Evolutionary conservation across 129 eudicot species (phyloP).

Genomic region (Flaveria robusta): DNA sequence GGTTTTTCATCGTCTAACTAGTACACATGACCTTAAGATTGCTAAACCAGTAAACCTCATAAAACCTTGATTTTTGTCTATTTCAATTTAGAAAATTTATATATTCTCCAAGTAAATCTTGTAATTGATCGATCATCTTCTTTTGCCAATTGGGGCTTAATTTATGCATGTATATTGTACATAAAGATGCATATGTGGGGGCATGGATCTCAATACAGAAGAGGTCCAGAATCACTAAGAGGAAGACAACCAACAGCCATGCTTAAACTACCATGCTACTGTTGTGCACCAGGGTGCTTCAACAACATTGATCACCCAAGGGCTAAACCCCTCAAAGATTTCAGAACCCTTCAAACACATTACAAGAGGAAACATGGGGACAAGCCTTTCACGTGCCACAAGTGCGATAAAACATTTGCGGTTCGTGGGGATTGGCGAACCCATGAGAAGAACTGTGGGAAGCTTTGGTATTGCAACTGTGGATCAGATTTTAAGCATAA

Average conservation of each 20-base stretch:
- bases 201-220: constrained; percentile 80
- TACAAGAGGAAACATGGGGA: constrained; percentile 79
- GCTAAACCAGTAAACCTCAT: not conserved
- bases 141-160: not conserved
- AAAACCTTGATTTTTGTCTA: not conserved
- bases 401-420: constrained; percentile 71
- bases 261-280: constrained; percentile 70
- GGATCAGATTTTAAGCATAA: constrained; percentile 90
- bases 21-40: not conserved
- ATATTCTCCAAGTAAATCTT: not conserved
- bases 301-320: constrained; percentile 84
- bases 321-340: constrained; percentile 80
- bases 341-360: constrained; percentile 77
- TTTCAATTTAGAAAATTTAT: not conserved
- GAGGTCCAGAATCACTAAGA: constrained; percentile 74
- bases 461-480: constrained; percentile 72
- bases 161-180: not conserved
- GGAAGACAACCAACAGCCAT: constrained; percentile 64
- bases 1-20: not conserved
- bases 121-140: constrained; percentile 21
- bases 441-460: constrained; percentile 70
- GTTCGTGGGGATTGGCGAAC: constrained; percentile 90
- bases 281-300: constrained; percentile 82
- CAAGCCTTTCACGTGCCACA: constrained; percentile 62
- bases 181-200: constrained; percentile 96